Evolutionary conservation across 805 yeast genomes (phyloP).

Genomic region (Suhomyces vadensis): DNA sequence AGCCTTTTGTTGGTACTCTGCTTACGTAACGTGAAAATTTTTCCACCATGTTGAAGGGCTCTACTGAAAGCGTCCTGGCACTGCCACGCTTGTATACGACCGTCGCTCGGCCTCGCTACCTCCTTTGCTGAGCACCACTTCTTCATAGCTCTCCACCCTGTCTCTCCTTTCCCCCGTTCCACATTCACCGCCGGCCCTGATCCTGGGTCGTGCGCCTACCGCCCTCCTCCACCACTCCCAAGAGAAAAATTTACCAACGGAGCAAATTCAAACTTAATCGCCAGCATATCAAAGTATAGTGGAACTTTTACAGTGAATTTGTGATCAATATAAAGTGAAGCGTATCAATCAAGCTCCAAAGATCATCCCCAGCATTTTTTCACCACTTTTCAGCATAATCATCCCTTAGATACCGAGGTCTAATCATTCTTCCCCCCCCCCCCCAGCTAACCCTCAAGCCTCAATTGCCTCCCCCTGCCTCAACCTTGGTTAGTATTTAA

Average conservation of each 20-base stretch:
- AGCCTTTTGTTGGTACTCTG: neutral
- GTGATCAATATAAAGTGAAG: neutral
- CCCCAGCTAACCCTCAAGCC: neutral
- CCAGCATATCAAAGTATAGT: neutral
- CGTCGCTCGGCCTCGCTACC: too few species aligned
- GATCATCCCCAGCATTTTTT: neutral
- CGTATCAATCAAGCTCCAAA: neutral
- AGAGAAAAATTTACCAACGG: conserved; percentile 5
- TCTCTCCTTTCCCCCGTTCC: neutral
- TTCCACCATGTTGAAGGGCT: neutral
- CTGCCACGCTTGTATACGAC: too few species aligned
- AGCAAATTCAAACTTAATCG: neutral
- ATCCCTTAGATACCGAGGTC: neutral
- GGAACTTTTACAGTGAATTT: neutral
- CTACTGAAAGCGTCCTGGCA: too few species aligned
- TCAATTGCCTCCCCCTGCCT: neutral
- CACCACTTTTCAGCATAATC: conserved; percentile 1
- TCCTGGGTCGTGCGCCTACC: conserved; percentile 2
- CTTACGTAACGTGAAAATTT: conserved; percentile 2
- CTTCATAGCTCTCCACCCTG: neutral
- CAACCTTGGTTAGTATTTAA: conserved; percentile 1
- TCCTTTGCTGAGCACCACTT: too few species aligned
- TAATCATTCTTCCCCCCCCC: neutral
- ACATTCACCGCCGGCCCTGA: neutral
- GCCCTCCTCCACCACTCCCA: neutral